Percentiles rank a stretch among this genome's conserved stretches.
Evolutionary conservation across 2,329 filamentous ascomycete genomes (phyloP).

Genomic region (Cladophialophora exuberans): DNA sequence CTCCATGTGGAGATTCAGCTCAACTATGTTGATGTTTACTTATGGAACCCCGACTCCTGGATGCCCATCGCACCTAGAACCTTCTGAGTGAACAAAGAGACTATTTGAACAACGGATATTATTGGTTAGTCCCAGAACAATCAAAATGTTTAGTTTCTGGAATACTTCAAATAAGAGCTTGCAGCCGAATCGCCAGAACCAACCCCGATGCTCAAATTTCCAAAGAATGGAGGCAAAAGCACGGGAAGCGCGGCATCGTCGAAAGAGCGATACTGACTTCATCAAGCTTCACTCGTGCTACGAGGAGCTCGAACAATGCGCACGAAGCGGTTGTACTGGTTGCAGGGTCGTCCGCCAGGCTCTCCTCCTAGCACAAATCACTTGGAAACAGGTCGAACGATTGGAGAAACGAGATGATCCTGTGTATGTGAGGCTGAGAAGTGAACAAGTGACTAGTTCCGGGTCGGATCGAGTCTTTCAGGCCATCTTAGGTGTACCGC

Average conservation of each 20-base stretch:
- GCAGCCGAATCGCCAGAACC: constrained; percentile 4
- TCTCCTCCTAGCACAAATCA: constrained; percentile 1
- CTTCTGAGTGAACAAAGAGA: too few relatives aligned
- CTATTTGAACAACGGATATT: too few relatives aligned
- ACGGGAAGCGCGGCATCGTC: not conserved
- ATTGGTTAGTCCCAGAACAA: not conserved
- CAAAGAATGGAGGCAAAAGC: not conserved
- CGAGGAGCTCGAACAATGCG: constrained; percentile 3
- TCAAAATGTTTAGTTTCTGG: not conserved
- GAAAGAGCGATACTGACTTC: not conserved
- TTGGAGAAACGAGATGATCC: constrained; percentile 5
- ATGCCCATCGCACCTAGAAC: too few relatives aligned
- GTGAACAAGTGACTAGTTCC: not conserved
- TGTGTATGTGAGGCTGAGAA: not conserved
- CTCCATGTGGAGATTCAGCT: too few relatives aligned
- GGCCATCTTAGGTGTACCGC: not conserved
- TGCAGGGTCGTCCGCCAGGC: constrained; percentile 7
- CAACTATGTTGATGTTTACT: too few relatives aligned
- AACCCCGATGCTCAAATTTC: constrained; percentile 5
- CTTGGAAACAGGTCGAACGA: not conserved
- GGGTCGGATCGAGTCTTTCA: not conserved
- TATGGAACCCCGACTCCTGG: too few relatives aligned
- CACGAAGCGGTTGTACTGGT: not conserved
- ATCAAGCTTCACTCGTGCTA: constrained; percentile 7
- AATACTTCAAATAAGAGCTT: not conserved